These are phyloP conservation scores for Tetragonia tetragonoides DNA, from an alignment of 148 eudicot genomes.

Conservation along the genomic window DNA sequence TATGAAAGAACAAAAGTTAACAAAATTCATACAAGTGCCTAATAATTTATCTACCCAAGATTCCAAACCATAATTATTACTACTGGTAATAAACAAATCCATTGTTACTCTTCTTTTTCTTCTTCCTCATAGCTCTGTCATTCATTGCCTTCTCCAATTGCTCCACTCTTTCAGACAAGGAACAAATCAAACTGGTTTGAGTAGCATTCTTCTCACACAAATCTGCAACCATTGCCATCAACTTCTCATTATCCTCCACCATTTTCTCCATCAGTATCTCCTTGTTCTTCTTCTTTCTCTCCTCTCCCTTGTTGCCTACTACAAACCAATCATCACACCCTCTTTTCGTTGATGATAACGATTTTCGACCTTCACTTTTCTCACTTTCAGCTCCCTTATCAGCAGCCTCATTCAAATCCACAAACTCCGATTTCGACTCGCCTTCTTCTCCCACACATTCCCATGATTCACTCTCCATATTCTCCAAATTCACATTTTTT, in stretches of 20 bases:
- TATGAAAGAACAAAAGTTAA: no score
- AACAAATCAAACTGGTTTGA: constrained; percentile 45
- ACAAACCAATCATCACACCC: constrained; percentile 21
- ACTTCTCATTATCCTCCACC: constrained; percentile 47
- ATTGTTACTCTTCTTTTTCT: constrained; percentile 13
- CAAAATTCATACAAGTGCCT: no score
- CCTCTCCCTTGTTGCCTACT: background rate
- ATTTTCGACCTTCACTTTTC: background rate
- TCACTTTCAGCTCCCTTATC: background rate
- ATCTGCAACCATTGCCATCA: constrained; percentile 54
- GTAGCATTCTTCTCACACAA: constrained; percentile 40
- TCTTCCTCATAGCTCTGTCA: constrained; percentile 37
- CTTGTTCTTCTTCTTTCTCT: constrained; percentile 10
- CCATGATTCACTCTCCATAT: background rate
- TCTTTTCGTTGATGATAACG: background rate
- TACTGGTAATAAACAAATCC: background rate
- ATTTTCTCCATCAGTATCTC: constrained; percentile 42
- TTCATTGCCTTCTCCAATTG: constrained; percentile 57
- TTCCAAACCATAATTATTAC: background rate
- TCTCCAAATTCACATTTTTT: background rate
- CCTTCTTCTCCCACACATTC: constrained; percentile 7
- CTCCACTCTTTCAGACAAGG: constrained; percentile 48
- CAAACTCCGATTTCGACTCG: background rate
- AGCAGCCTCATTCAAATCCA: background rate
- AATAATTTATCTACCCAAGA: background rate